Percentiles rank a stretch among this genome's conserved stretches.
Conservation (phyloP, 108 stramenopile species). For the Cyclotella baltica region DNA sequence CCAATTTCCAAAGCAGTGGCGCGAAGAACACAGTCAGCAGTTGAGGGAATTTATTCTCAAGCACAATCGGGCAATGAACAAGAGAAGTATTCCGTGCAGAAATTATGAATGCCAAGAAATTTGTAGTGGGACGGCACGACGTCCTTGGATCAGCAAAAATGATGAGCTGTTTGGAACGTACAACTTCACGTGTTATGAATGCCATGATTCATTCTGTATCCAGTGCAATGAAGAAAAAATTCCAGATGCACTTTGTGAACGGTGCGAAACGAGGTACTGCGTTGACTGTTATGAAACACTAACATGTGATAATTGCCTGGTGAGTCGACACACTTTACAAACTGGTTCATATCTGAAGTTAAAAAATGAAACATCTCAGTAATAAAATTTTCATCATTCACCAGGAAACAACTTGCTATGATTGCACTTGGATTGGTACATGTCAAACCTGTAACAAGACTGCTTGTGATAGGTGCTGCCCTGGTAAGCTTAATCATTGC, state of each 20-base stretch:
- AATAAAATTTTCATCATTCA: not conserved
- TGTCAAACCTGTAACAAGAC: not conserved
- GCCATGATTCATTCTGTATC: not conserved
- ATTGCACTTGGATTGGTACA: not conserved
- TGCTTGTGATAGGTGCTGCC: not conserved
- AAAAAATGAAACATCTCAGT: not conserved
- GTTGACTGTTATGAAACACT: not conserved
- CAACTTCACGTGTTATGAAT: not conserved
- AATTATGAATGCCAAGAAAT: not conserved
- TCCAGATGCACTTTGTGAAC: not conserved
- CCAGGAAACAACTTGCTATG: not conserved
- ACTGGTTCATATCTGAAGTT: not conserved
- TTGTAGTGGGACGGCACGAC: not conserved
- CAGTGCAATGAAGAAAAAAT: too few species aligned
- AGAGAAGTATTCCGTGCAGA: not conserved
- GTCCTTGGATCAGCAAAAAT: not conserved
- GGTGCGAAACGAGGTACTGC: not conserved
- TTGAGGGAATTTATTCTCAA: not conserved
- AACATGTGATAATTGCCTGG: not conserved
- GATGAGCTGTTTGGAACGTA: not conserved
- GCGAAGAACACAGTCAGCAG: not conserved
- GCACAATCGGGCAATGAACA: not conserved
- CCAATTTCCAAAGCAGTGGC: not conserved
- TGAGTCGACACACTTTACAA: not conserved
- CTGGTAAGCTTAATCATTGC: not conserved